Percentiles rank a stretch among this genome's conserved stretches.
Conservation (phyloP, 495 filamentous ascomycete species). For the Extremus antarcticus region DNA sequence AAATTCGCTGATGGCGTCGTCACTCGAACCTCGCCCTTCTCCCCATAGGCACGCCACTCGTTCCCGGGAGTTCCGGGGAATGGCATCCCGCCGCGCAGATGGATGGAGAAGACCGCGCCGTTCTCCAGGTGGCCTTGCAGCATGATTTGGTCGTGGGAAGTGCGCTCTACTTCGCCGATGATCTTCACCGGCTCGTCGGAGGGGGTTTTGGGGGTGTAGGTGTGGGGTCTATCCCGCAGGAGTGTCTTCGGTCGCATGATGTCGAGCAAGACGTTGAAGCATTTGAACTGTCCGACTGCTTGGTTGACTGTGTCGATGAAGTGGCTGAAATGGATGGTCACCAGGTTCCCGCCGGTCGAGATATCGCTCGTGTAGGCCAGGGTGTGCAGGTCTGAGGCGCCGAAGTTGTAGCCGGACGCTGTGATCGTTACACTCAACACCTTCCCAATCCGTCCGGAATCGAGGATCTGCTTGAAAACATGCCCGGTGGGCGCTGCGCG, state of each 20-base stretch:
- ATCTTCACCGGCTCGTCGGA: neutral
- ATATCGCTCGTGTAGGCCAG: neutral
- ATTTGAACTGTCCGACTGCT: neutral
- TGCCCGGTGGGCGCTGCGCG: neutral
- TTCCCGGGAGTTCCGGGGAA: neutral
- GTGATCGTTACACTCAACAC: neutral
- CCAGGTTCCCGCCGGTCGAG: neutral
- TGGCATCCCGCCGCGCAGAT: neutral
- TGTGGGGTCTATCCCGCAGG: neutral
- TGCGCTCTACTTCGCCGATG: neutral
- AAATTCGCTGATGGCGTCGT: neutral
- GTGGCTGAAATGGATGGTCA: neutral
- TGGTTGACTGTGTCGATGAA: neutral
- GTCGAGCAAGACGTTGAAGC: neutral
- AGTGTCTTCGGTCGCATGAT: neutral
- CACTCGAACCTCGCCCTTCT: neutral
- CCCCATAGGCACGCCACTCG: neutral
- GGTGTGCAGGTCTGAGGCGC: neutral
- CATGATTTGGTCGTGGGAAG: neutral
- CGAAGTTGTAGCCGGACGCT: neutral
- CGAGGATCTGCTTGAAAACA: neutral
- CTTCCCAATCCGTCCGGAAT: neutral
- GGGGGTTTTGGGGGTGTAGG: neutral
- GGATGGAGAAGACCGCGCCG: neutral
- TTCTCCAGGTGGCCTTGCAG: neutral